Percentiles rank a stretch among this genome's conserved stretches.
Conservation (phyloP, 768 basidiomycete species). For the Dacryopinax spathularia region DNA sequence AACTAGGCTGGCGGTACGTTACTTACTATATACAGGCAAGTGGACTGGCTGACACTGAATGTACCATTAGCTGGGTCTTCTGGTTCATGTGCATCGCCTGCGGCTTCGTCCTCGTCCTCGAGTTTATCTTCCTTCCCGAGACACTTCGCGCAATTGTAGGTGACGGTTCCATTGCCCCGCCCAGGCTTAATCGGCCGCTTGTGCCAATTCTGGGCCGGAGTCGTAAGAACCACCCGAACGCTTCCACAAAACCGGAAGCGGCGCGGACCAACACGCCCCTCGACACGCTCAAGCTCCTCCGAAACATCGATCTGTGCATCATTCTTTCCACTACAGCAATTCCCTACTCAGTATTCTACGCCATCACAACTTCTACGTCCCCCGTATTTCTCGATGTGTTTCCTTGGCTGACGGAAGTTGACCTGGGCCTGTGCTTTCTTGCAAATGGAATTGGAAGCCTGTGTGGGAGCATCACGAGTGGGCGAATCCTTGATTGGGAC, state of each 20-base stretch:
- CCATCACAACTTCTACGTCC: conserved; percentile 45
- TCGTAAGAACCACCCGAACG: neutral
- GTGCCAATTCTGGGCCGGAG: conserved; percentile 18
- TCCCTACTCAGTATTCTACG: conserved; percentile 43
- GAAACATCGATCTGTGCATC: conserved; percentile 41
- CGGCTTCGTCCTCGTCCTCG: conserved; percentile 32
- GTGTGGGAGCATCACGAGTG: conserved; percentile 41
- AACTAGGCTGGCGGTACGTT: conserved; percentile 50
- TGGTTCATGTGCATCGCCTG: conserved; percentile 46
- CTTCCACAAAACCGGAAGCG: neutral
- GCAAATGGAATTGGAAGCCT: conserved; percentile 60
- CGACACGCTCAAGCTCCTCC: conserved; percentile 41
- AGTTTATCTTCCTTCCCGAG: conserved; percentile 37
- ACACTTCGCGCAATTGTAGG: conserved; percentile 31
- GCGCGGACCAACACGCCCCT: conserved; percentile 22
- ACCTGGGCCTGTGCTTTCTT: conserved; percentile 65
- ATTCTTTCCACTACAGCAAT: conserved; percentile 41
- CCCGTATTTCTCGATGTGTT: conserved; percentile 46
- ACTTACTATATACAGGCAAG: neutral
- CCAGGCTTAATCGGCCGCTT: conserved; percentile 20
- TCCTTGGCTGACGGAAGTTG: conserved; percentile 44
- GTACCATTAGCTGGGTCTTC: conserved; percentile 37
- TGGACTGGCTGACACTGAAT: conserved; percentile 1
- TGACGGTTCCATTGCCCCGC: conserved; percentile 31
- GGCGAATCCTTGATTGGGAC: conserved; percentile 51